Evolutionary conservation across 2,329 filamentous ascomycete genomes (phyloP).

Genomic region (Monosporascus sp.): DNA sequence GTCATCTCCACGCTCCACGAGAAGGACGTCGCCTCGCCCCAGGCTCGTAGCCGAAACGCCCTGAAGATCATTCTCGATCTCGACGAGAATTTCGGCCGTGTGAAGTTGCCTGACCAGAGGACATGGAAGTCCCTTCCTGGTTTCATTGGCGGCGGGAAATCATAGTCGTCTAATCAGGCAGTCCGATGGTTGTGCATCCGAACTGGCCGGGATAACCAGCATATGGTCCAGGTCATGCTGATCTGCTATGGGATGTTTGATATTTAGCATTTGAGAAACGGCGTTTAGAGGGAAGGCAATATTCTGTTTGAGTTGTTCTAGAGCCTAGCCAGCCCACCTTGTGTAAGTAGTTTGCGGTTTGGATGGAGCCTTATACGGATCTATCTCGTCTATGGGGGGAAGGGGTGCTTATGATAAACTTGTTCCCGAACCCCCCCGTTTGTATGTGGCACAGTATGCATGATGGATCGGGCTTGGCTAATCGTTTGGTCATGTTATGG

Average conservation of each 20-base stretch:
- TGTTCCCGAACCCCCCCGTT: too few species aligned
- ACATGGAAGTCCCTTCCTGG: conserved; percentile 50
- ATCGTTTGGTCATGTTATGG: not conserved
- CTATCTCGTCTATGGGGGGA: not conserved
- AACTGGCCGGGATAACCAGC: not conserved
- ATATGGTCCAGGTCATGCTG: too few species aligned
- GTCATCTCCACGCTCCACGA: conserved; percentile 59
- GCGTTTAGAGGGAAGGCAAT: not conserved
- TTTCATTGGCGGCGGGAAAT: conserved; percentile 35
- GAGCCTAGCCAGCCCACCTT: not conserved
- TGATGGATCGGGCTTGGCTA: not conserved
- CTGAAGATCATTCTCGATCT: conserved; percentile 93
- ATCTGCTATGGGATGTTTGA: too few species aligned
- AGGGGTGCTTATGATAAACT: not conserved
- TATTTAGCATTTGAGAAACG: not conserved
- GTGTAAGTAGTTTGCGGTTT: not conserved
- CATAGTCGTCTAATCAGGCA: not conserved
- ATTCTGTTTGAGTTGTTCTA: not conserved
- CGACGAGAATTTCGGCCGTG: conserved; percentile 84
- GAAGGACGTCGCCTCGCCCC: conserved; percentile 50
- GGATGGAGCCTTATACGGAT: not conserved
- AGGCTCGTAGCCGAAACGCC: conserved; percentile 72
- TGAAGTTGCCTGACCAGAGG: conserved; percentile 53
- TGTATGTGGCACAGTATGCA: too few species aligned
- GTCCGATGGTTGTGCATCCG: not conserved